Base-by-base conservation (phyloP, 495 filamentous ascomycete genomes). In the Aspergillus mulundensis region DNA sequence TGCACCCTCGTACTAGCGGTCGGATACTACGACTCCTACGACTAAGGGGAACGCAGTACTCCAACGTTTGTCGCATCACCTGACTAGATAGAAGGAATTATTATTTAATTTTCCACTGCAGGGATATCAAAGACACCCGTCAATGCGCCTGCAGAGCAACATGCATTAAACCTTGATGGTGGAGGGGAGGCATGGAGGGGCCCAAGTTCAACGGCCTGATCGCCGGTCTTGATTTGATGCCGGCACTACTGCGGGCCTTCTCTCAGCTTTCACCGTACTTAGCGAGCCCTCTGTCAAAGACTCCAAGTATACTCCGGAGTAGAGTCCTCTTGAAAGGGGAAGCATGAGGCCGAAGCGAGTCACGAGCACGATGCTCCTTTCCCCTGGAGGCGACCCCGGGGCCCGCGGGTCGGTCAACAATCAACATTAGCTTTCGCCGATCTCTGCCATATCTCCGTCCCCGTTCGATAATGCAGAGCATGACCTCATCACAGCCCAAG, bases 101-200 rank as follows among this genome's bases (percentile, higher is more conserved):
- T 21, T 42, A 24, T 48, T 50, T 41, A 14, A 44, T 34, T 50
- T 50, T 38, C 45, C 34, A 49, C 53, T 47, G 50, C 54, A 48
- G 55, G 34, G 55, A 49, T 48, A n/a, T 30, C 44, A 44, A 18
- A 50, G 24, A 38, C 16, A 34, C 52, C 42, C 48, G 54, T 61
- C 59, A 61, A 53, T 57, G 59, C 59, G 54, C 45, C 58, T 45
- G 53, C 58, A 60, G 58, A 41, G 25, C 19, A 51, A 11, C 38
- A 32, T 53, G 58, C 58, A 56, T 50, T 25, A 50, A 28, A 28
- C 25, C 25, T 28, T 28, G 25, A 53, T 38, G 50, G 46, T 56
- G 53, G 53, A 41, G 47, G 54, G 54, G 50, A 32, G n/a, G 3
- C 40, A 56, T 49, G 42, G 53, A 60, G 58, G 58, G 53, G 58